Base-by-base conservation (phyloP, 371 early-diverging fungal genomes). In the Synchytrium microbalum region DNA sequence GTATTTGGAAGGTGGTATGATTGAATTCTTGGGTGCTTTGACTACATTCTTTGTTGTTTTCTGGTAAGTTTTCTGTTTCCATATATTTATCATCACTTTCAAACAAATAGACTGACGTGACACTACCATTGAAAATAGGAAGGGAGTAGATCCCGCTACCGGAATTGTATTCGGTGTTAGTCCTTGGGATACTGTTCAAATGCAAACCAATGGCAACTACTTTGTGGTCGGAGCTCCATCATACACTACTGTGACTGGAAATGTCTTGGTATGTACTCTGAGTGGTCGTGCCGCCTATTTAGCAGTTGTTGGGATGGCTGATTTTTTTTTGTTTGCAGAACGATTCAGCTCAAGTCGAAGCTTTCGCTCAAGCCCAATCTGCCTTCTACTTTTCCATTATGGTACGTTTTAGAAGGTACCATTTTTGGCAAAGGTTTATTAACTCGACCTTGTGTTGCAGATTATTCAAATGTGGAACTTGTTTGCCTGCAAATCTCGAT, bases 331-430 rank as follows among this genome's bases (percentile, higher is more conserved):
- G 27, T 3, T 51, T 32, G 23, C 51, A 72, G 75, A 51, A 64
- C 10, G 77, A 75, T 2, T 68, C 65, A 19, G 62, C 64, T 13
- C 83, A 82, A 62, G 62, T 71, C 16, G 74, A 79, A 55, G 80
- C 83, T 24, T 63, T 82, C 0, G 66, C 65, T 58, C 69, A 75
- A 66, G 81, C 75, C 0, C 82, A 81, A 61, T 69, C 72, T 3
- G 79, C 75, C 0, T 82, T 74, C 64, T 84, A 80, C 62, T 64
- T 83, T 1, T 75, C 79, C 19, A 72, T 84, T 13, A 61, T 84
- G 84, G 80, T 92, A 64, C 75, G 77, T 72, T 96, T 96, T 72
- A n/a, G n/a, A n/a, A 79, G 87, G 69, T 93, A 90, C 82, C n/a
- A n/a, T n/a, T n/a, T n/a, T n/a, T n/a, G n/a, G n/a, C n/a, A n/a